Conservation (phyloP, 805 yeast genomes). For the Pichia occidentalis region DNA sequence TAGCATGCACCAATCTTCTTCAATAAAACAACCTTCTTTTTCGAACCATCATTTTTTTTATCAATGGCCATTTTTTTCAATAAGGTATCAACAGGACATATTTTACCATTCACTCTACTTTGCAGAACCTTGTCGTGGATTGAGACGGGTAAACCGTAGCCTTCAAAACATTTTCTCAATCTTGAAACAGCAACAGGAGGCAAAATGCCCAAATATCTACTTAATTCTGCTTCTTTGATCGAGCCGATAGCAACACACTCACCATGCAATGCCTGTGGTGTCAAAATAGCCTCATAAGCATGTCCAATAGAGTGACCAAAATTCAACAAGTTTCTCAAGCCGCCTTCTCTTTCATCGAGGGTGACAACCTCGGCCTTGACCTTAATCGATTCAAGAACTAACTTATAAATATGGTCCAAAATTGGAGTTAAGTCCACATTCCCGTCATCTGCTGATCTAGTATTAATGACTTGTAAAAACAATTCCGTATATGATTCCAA, state of each 20-base stretch:
- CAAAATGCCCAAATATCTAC: constrained; percentile 84
- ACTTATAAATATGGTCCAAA: constrained; percentile 63
- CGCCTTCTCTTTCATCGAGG: constrained; percentile 91
- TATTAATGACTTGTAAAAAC: constrained; percentile 62
- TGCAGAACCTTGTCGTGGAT: constrained; percentile 66
- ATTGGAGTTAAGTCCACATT: constrained; percentile 62
- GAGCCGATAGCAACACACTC: constrained; percentile 99
- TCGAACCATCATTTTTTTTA: constrained; percentile 91
- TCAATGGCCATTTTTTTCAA: constrained; percentile 88
- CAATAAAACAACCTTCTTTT: constrained; percentile 79
- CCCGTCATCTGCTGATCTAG: constrained; percentile 32
- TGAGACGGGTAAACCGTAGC: constrained; percentile 81
- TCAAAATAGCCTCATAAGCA: constrained; percentile 94
- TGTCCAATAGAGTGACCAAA: constrained; percentile 98
- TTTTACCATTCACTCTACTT: constrained; percentile 60
- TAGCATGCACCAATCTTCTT: constrained; percentile 83
- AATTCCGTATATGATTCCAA: constrained; percentile 68
- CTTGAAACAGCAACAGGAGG: constrained; percentile 94
- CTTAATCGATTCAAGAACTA: constrained; percentile 77
- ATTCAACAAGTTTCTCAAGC: constrained; percentile 83
- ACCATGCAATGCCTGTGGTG: constrained; percentile 95
- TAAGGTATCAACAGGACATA: constrained; percentile 69
- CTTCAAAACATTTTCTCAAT: constrained; percentile 69
- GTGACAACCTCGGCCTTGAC: constrained; percentile 95
- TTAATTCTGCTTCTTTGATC: constrained; percentile 88